These are phyloP conservation scores for Tetrapisispora fleetii DNA, from an alignment of 805 yeast species.

Conservation along the genomic window DNA sequence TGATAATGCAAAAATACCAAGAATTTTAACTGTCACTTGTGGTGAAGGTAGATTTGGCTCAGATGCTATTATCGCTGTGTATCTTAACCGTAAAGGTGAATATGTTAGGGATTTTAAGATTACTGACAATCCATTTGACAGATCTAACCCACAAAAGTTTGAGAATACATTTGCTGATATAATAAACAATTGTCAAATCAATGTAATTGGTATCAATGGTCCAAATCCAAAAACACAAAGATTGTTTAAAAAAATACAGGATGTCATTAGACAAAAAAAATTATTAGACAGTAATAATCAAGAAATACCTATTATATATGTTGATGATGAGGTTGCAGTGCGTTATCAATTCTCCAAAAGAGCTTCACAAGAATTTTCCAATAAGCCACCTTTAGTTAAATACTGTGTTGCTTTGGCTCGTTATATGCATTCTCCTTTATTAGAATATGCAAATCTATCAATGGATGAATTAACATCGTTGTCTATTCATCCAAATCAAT, in stretches of 20 bases:
- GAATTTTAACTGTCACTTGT: conserved; percentile 69
- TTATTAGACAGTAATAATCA: conserved; percentile 49
- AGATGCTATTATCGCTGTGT: conserved; percentile 80
- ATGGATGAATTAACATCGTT: conserved; percentile 65
- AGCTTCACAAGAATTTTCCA: conserved; percentile 72
- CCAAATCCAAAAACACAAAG: conserved; percentile 63
- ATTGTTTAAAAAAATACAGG: conserved; percentile 45
- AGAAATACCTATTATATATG: conserved; percentile 63
- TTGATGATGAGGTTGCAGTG: conserved; percentile 87
- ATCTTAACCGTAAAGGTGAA: conserved; percentile 71
- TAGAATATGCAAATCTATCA: conserved; percentile 70
- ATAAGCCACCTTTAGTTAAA: conserved; percentile 66
- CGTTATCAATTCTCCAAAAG: conserved; percentile 72
- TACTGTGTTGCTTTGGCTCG: conserved; percentile 88
- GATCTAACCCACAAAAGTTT: conserved; percentile 48
- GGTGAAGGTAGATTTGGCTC: conserved; percentile 76
- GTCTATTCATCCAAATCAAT: conserved; percentile 64
- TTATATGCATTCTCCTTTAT: conserved; percentile 83
- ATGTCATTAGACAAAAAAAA: conserved; percentile 47
- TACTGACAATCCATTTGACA: conserved; percentile 52
- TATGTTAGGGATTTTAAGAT: conserved; percentile 70
- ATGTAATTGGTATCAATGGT: conserved; percentile 85
- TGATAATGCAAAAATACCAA: conserved; percentile 74
- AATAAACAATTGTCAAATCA: conserved; percentile 63
- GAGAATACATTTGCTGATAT: conserved; percentile 50